Percentiles rank a stretch among this genome's conserved stretches.
Evolutionary conservation across 768 basidiomycete species (phyloP).

Genomic region (Phaffia australis): DNA sequence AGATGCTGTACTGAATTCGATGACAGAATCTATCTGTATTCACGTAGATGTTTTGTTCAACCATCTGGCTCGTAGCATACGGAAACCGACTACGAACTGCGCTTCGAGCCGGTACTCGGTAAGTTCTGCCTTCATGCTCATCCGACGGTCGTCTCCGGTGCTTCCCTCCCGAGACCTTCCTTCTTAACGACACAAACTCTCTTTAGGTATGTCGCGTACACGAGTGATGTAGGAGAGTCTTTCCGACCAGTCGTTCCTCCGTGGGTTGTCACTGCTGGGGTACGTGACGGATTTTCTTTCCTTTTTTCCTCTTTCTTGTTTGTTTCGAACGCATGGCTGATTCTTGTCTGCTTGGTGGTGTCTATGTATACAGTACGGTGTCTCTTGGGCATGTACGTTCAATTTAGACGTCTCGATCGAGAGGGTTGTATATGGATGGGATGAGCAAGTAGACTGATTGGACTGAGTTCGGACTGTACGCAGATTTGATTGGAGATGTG

Average conservation of each 20-base stretch:
- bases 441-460: not conserved
- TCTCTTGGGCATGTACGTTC: conserved; percentile 36
- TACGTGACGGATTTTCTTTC: not conserved
- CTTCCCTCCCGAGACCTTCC: no score
- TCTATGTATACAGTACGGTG: conserved; percentile 30
- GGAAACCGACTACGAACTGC: conserved; percentile 36
- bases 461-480: not conserved
- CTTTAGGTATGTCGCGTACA: conserved; percentile 2
- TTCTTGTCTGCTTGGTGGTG: not conserved
- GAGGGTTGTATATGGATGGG: not conserved
- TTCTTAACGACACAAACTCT: not conserved
- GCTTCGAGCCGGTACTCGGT: conserved; percentile 34
- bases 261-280: conserved; percentile 29
- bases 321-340: conserved; percentile 27
- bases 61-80: conserved; percentile 31
- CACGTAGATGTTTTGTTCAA: not conserved
- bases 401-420: not conserved
- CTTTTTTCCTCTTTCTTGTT: not conserved
- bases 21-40: not conserved
- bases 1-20: conserved; percentile 6
- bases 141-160: not conserved
- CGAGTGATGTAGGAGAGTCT: conserved; percentile 37
- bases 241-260: conserved; percentile 38
- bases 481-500: conserved; percentile 36
- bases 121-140: conserved; percentile 32